Evolutionary conservation across 1,284 basidiomycete genomes (phyloP), one percentile per base, ranked within the genome.

Genomic region (Blastosporella zonata): DNA sequence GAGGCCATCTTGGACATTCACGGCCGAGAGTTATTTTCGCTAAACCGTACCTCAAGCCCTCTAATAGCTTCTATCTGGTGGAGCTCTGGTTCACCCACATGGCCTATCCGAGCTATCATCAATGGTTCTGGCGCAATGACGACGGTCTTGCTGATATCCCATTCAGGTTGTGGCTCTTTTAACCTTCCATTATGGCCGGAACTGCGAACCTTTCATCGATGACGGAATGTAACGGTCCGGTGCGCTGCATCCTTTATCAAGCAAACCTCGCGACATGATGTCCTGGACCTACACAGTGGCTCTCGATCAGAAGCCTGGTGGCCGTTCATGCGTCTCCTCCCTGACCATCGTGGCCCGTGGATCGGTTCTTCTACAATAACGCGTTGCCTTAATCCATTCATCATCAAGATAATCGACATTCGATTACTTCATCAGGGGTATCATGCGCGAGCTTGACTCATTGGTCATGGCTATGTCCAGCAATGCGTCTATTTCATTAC

Each of bases 211-310:
- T 36, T n/a, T 22, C 37, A 52, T 52, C 47, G 50, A 49, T 45
- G 50, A 34, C 43, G 33, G 46, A 34, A 13, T 20, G 15, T 25
- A 28, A 45, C 48, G 29, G 36, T 38, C 36, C 46, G 41, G 20
- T 29, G 47, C 43, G 33, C 40, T n/a, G 21, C 31, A 31, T 33
- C 23, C 46, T 52, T 48, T 52, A 51, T 51, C 49, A 43, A 43
- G 40, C 46, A 42, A 49, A 17, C 34, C 40, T n/a, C 31, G 34
- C 46, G 20, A 28, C 49, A 36, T 3, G 21, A 41, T 15, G n/a
- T n/a, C n/a, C n/a, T n/a, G n/a, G n/a, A n/a, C n/a, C n/a, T n/a
- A 28, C 29, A 7, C 29, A 7, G 12, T 31, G 3, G 12, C 12
- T 31, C 12, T n/a, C n/a, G n/a, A n/a, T n/a, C 6, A 31, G 29